A percentile compares a stretch with the other conserved stretches of the same genome.
Evolutionary conservation across 768 basidiomycete species (phyloP).

Genomic region (Suillus paluster): DNA sequence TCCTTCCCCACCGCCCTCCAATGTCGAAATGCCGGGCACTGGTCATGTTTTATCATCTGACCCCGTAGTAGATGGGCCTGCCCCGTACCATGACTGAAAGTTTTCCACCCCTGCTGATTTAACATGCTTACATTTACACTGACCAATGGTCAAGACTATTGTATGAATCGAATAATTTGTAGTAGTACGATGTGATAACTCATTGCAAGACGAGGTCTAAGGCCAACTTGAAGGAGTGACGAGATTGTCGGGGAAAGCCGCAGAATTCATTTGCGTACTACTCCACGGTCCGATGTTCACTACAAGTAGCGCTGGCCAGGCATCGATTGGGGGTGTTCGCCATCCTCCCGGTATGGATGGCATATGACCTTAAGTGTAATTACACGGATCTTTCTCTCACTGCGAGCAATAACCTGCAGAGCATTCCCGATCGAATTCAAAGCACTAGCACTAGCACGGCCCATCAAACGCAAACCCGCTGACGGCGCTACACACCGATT

Average conservation of each 20-base stretch:
- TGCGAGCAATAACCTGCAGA: background rate
- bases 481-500: background rate
- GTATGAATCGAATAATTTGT: background rate
- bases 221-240: background rate
- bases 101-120: background rate
- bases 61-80: slow-evolving; percentile 20
- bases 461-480: background rate
- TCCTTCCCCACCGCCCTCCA: background rate
- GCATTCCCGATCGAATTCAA: background rate
- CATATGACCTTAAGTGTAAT: too few species aligned
- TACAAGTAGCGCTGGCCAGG: too few species aligned
- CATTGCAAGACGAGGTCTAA: too few species aligned
- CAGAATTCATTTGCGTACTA: too few species aligned
- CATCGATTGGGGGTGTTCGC: too few species aligned
- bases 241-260: too few species aligned
- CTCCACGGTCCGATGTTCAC: too few species aligned
- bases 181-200: background rate
- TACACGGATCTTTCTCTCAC: background rate
- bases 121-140: background rate
- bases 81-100: slow-evolving; percentile 20
- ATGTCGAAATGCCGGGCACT: slow-evolving; percentile 28
- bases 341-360: too few species aligned
- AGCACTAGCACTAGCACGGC: background rate
- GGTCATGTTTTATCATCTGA: slow-evolving; percentile 24
- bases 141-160: background rate